phyloP scores from a whole-genome alignment of 1,284 basidiomycete species.

The Fomitiporia mediterranea region DNA sequence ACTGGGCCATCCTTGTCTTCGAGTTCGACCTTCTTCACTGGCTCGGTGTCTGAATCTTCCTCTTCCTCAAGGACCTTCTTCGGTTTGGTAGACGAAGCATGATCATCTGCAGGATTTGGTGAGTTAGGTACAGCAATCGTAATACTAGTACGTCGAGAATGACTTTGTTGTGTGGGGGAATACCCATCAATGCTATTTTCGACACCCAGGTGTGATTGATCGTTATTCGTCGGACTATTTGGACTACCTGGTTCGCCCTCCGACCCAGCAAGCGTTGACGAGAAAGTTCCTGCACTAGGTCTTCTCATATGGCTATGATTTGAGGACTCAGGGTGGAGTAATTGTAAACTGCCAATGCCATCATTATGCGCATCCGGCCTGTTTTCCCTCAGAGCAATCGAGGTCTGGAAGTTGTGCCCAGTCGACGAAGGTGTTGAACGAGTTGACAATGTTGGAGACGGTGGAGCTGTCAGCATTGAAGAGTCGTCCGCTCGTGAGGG shows the following conservation, averaged over 20 bases:
- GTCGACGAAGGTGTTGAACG: constrained; percentile 42
- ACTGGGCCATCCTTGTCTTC: constrained; percentile 25
- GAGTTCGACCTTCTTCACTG: constrained; percentile 32
- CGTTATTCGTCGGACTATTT: not conserved
- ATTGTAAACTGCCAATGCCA: constrained; percentile 50
- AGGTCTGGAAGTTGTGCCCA: constrained; percentile 43
- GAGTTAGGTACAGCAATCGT: constrained; percentile 17
- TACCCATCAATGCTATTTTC: constrained; percentile 3
- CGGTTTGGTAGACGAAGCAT: not conserved
- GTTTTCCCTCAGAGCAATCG: constrained; percentile 65
- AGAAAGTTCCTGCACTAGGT: constrained; percentile 29
- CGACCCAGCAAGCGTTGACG: constrained; percentile 15
- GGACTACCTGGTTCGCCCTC: constrained; percentile 11
- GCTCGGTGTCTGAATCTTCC: not conserved
- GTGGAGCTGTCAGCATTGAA: constrained; percentile 42
- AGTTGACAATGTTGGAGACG: constrained; percentile 68
- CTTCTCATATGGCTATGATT: constrained; percentile 33
- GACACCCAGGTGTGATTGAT: not conserved
- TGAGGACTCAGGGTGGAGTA: constrained; percentile 43
- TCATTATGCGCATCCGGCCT: constrained; percentile 51
- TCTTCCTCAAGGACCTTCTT: constrained; percentile 4
- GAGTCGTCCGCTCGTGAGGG: constrained; percentile 11
- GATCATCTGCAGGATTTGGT: not conserved
- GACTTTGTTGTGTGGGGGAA: constrained; percentile 2
- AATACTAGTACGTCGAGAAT: constrained; percentile 19